Conservation (phyloP, 805 yeast genomes). For the Metschnikowia lunata region DNA sequence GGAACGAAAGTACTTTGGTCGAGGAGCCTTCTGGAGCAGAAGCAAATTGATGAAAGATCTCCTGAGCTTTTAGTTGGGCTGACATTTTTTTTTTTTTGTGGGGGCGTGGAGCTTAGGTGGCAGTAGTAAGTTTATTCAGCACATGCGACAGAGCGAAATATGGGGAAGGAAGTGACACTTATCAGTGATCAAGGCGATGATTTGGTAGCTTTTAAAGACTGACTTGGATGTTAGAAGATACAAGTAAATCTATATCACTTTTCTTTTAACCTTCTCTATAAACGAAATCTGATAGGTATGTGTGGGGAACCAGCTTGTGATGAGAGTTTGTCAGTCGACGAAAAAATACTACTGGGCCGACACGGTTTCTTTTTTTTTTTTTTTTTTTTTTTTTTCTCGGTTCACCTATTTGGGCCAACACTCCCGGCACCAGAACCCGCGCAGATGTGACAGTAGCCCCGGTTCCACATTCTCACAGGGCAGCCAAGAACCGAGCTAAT, state of each 20-base stretch:
- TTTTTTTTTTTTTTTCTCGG: neutral
- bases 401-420: neutral
- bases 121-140: neutral
- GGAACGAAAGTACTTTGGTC: constrained; percentile 29
- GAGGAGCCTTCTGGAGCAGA: constrained; percentile 18
- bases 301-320: too few relatives aligned
- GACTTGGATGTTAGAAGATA: too few relatives aligned
- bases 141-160: constrained; percentile 3
- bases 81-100: constrained; percentile 8
- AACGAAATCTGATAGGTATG: too few relatives aligned
- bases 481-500: too few relatives aligned
- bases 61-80: constrained; percentile 21
- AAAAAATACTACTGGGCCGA: neutral
- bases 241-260: too few relatives aligned
- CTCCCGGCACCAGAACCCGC: neutral
- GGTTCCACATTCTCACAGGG: too few relatives aligned
- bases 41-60: constrained; percentile 39
- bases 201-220: too few relatives aligned
- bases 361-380: too few relatives aligned
- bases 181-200: too few relatives aligned
- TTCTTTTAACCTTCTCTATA: too few relatives aligned
- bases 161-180: constrained; percentile 1
- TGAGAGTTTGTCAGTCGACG: neutral
- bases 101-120: neutral
- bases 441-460: too few relatives aligned